Evolutionary conservation across 2,329 filamentous ascomycete species (phyloP), one percentile per base, ranked within the genome.

Genomic region (Alternaria sp.): DNA sequence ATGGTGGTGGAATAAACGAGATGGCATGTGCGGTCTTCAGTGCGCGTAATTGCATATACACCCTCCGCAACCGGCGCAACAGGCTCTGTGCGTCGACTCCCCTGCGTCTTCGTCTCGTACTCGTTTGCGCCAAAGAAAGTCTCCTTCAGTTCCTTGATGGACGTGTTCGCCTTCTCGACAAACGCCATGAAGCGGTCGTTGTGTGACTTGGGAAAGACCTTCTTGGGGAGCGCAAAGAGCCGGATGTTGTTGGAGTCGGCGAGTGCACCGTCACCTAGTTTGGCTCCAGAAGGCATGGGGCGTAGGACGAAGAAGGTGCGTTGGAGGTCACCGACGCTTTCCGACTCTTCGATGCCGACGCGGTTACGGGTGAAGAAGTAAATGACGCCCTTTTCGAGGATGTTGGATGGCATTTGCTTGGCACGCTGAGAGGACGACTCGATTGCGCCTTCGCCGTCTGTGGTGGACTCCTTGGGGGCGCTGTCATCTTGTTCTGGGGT

Each of bases 281-380:
- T 88, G n/a, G 88, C 88, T n/a, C 89, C 90, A 5, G 84, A 80
- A 0, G 86, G 87, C 4, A 94, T 81, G 0, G 93, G 93, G 0
- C 91, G 87, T 4, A 97, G 85, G 14, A 96, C 85, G 70, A 97
- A 89, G 80, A 90, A 94, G 63, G 86, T 93, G 49, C 92, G 89
- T 42, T 91, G 88, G 49, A 96, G 86, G 53, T 97, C 93, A 41
- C 85, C 80, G 1, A 94, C 83, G 46, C 85, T 84, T 18, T 89
- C 84, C 0, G 92, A 89, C 7, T 91, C 84, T 5, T 92, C 87
- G 26, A 91, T 84, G 51, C 88, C 87, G 38, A 97, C 91, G 12
- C 92, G 89, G 7, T 88, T 88, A 18, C 93, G 89, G 70, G 91
- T 90, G 82, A 96, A 96, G 84, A 96, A 96, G 82, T 96, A 96